These are phyloP conservation scores for Fusarium marasasianum DNA, from an alignment of 2,329 filamentous ascomycete species.

Conservation along the genomic window DNA sequence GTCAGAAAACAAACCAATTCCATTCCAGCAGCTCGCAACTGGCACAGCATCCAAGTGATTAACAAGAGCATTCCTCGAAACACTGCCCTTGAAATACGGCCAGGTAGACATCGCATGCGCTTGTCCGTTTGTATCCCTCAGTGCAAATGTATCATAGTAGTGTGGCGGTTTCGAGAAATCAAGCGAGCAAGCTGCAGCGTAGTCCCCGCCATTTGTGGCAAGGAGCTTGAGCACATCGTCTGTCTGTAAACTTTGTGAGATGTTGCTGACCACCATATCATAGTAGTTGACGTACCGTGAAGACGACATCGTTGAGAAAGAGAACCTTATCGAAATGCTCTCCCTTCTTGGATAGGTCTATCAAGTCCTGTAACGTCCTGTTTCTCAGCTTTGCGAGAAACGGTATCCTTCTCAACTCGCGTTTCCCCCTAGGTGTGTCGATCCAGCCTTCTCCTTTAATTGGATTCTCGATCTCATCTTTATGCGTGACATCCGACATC, in stretches of 20 bases:
- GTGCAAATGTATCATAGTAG: conserved; percentile 71
- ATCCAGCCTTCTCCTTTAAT: conserved; percentile 69
- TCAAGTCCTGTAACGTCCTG: conserved; percentile 66
- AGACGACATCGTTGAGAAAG: conserved; percentile 72
- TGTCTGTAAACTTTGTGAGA: conserved; percentile 50
- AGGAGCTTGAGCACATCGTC: conserved; percentile 66
- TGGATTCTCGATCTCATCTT: conserved; percentile 60
- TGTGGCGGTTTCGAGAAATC: conserved; percentile 64
- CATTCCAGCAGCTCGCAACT: conserved; percentile 58
- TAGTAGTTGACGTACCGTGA: conserved; percentile 55
- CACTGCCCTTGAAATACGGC: conserved; percentile 65
- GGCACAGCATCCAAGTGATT: conserved; percentile 57
- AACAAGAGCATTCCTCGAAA: conserved; percentile 64
- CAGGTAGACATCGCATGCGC: conserved; percentile 63
- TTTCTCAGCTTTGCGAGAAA: conserved; percentile 74
- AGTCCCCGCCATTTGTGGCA: conserved; percentile 65
- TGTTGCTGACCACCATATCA: not conserved
- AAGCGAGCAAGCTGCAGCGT: conserved; percentile 69
- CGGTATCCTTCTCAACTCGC: conserved; percentile 72
- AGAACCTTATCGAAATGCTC: conserved; percentile 66
- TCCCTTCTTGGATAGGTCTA: conserved; percentile 59
- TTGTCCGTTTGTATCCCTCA: conserved; percentile 63
- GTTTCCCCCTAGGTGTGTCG: conserved; percentile 61
- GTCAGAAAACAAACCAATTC: conserved; percentile 46
- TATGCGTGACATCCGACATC: conserved; percentile 67